phyloP scores from a whole-genome alignment of 495 filamentous ascomycete genomes.

The Recurvomyces mirabilis region DNA sequence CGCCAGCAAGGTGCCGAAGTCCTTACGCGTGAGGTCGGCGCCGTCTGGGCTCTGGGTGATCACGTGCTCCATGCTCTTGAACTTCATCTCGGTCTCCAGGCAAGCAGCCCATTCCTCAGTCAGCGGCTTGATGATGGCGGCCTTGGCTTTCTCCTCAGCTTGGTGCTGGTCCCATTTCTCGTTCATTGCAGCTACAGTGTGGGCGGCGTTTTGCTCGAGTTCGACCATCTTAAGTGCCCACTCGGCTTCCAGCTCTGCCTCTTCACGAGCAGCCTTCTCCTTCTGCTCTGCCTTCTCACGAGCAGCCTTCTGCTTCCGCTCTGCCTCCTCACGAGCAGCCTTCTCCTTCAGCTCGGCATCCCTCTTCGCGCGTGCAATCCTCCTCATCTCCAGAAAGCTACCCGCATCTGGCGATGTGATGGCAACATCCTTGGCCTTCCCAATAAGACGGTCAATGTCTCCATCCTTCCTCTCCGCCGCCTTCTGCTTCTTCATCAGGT shows the following conservation, averaged over 20 bases:
- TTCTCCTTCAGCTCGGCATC: not conserved
- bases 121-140: slow-evolving; percentile 35
- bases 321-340: not conserved
- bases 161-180: slow-evolving; percentile 2
- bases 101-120: slow-evolving; percentile 35
- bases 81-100: slow-evolving; percentile 29
- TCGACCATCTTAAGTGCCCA: not conserved
- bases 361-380: not conserved
- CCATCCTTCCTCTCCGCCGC: too few species aligned
- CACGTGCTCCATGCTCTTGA: slow-evolving; percentile 13
- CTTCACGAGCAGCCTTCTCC: not conserved
- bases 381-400: not conserved
- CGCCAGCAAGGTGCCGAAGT: slow-evolving; percentile 51
- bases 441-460: too few species aligned
- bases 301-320: too few species aligned
- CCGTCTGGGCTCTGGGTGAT: slow-evolving; percentile 43
- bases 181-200: slow-evolving; percentile 9
- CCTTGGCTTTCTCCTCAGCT: slow-evolving; percentile 16
- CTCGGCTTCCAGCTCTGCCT: not conserved
- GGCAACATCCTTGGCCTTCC: too few species aligned
- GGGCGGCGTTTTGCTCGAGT: not conserved
- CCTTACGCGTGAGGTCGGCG: slow-evolving; percentile 42
- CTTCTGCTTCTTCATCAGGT: too few species aligned
- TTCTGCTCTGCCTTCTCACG: too few species aligned
- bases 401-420: too few species aligned